Percentiles rank a stretch among this genome's conserved stretches.
phyloP scores from a whole-genome alignment of 2,329 filamentous ascomycete species.

The Epichloe gansuensis region DNA sequence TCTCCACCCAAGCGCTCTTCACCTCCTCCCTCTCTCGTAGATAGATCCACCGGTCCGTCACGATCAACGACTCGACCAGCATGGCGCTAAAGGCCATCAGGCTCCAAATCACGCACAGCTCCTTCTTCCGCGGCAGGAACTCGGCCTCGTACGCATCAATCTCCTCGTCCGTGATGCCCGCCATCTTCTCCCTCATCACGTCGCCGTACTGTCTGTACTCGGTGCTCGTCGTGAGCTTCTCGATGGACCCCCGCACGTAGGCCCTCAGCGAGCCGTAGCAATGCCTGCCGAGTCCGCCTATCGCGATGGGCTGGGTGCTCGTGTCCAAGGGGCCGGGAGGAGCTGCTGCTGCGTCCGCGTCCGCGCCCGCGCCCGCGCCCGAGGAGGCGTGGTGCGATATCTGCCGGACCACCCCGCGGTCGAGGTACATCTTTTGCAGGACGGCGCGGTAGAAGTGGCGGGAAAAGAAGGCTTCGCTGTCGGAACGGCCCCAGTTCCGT shows the following conservation, averaged over 20 bases:
- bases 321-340: slow-evolving; percentile 32
- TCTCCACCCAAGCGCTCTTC: slow-evolving; percentile 74
- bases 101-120: slow-evolving; percentile 80
- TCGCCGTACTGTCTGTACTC: slow-evolving; percentile 46
- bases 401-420: slow-evolving; percentile 61
- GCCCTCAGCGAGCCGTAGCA: slow-evolving; percentile 63
- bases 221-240: slow-evolving; percentile 51
- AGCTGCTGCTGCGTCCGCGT: slow-evolving; percentile 2
- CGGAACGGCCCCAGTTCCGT: slow-evolving; percentile 71
- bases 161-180: slow-evolving; percentile 57
- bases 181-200: slow-evolving; percentile 54
- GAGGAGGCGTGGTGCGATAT: slow-evolving; percentile 25
- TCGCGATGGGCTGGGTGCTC: slow-evolving; percentile 68
- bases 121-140: slow-evolving; percentile 57
- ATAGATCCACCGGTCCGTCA: slow-evolving; percentile 81
- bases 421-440: slow-evolving; percentile 83
- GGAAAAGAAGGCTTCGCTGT: slow-evolving; percentile 80
- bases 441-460: slow-evolving; percentile 87
- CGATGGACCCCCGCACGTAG: slow-evolving; percentile 71
- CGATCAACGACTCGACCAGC: slow-evolving; percentile 80
- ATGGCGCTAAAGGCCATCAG: slow-evolving; percentile 92
- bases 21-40: slow-evolving; percentile 68
- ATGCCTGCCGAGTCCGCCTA: slow-evolving; percentile 70
- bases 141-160: slow-evolving; percentile 55
- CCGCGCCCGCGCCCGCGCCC: neutral